These are phyloP conservation scores for Ophiostoma tasmaniense DNA, from an alignment of 2,329 filamentous ascomycete genomes.

Conservation along the genomic window DNA sequence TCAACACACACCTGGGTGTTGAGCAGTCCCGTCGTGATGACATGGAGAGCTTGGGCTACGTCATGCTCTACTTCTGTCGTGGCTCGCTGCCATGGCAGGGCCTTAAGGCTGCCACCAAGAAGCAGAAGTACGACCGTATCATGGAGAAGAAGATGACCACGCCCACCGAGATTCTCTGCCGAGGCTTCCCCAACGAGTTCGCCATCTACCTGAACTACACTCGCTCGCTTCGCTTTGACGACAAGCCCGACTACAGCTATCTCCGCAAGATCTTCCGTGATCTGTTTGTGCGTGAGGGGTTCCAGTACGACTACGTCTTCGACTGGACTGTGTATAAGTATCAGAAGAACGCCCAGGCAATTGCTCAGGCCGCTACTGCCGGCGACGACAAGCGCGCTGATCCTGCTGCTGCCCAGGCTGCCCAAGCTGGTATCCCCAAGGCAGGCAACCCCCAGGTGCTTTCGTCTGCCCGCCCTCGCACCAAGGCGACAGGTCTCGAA, in stretches of 20 bases:
- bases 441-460: constrained; percentile 56
- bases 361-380: constrained; percentile 72
- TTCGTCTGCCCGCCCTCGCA: constrained; percentile 68
- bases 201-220: constrained; percentile 99
- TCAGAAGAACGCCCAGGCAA: constrained; percentile 97
- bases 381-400: constrained; percentile 69
- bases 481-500: constrained; percentile 51
- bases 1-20: constrained; percentile 97
- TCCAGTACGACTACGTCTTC: constrained; percentile 99
- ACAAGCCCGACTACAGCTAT: constrained; percentile 99
- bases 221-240: constrained; percentile 94
- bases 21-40: constrained; percentile 99
- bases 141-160: constrained; percentile 99
- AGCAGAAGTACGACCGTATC: constrained; percentile 97
- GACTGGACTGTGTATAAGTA: constrained; percentile 99
- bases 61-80: constrained; percentile 99
- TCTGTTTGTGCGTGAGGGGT: constrained; percentile 95
- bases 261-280: constrained; percentile 99
- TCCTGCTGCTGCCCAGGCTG: constrained; percentile 54
- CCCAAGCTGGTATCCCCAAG: constrained; percentile 22
- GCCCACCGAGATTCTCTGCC: constrained; percentile 94
- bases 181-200: constrained; percentile 98
- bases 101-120: constrained; percentile 12
- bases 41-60: constrained; percentile 97
- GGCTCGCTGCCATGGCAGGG: constrained; percentile 65